Percentiles rank a stretch among this genome's conserved stretches.
phyloP scores from a whole-genome alignment of 257 asterid genomes.

The Solanum bukasovii region DNA sequence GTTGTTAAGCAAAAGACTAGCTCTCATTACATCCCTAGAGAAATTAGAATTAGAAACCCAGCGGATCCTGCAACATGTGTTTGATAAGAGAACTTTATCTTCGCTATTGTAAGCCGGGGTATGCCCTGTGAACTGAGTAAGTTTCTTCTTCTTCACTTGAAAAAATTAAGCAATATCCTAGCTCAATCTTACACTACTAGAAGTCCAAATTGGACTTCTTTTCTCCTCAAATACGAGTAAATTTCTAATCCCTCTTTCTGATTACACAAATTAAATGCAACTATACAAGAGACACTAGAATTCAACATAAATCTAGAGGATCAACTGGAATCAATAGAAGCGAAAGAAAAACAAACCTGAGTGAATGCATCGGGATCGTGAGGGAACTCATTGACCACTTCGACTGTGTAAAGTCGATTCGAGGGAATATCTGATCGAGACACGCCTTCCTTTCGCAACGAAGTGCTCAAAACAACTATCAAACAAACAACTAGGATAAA shows the following conservation, averaged over 20 bases:
- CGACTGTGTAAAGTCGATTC: constrained; percentile 33
- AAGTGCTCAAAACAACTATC: constrained; percentile 17
- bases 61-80: not conserved
- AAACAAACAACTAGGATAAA: constrained; percentile 18
- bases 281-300: not conserved
- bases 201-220: not conserved
- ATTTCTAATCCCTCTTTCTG: not conserved
- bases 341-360: constrained; percentile 38
- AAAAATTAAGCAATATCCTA: not conserved
- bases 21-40: not conserved
- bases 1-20: not conserved
- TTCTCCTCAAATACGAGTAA: not conserved
- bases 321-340: not conserved
- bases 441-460: constrained; percentile 15
- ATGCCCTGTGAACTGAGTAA: not conserved
- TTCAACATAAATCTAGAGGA: not conserved
- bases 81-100: not conserved
- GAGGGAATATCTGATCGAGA: constrained; percentile 13
- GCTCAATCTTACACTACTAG: not conserved
- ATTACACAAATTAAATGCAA: not conserved
- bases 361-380: constrained; percentile 83
- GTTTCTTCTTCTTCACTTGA: not conserved
- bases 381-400: constrained; percentile 69
- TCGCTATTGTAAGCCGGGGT: not conserved
- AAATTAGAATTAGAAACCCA: not conserved